Base-by-base conservation (phyloP, 371 early-diverging fungal genomes). In the Circinella umbellata region DNA sequence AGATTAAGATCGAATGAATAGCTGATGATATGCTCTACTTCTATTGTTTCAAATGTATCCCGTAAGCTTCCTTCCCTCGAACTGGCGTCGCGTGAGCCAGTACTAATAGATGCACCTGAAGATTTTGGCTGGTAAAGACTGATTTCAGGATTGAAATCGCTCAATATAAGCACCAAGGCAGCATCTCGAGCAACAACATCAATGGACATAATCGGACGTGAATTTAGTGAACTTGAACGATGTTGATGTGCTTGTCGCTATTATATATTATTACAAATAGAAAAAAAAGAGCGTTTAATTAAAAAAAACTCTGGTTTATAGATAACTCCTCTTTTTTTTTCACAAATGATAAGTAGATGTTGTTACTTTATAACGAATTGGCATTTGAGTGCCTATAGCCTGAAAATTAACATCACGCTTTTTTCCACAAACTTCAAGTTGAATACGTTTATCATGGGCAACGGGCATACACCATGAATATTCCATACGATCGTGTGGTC, bases 391-490 rank as follows among this genome's bases (percentile, higher is more conserved):
- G 27, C 98, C 99, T 68, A 99, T 95, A 64, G 97, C 96, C 71
- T 93, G 90, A 51, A 97, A 75, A 53, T 94, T 93, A 64, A 97
- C 87, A 14, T 86, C 83, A 14, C 96, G 88, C 49, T 90, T 89
- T 11, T 80, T 76, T n/a, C 90, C 92, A 51, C 88, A 89, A 2
- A 94, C 90, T 38, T 77, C 75, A 27, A 97, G 59, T 11, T 90
- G 86, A 35, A 97, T 72, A 1, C 84, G 76, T 74, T 95, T 96
- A 13, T 89, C 85, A 42, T 83, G 78, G 1, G 88, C 80, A 9
- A 93, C 86, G 3, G 99, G 99, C 67, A 90, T 83, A 76, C 98
- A 98, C 97, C 98, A 98, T 0, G 99, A 92, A 65, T 97, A 99
- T 11, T 87, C 81, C 70, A 91, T 76, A 6, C 87, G 74, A 61